Evolutionary conservation across 768 basidiomycete species (phyloP), one percentile per base, ranked within the genome.

Genomic region (Leccinum uliginosum): DNA sequence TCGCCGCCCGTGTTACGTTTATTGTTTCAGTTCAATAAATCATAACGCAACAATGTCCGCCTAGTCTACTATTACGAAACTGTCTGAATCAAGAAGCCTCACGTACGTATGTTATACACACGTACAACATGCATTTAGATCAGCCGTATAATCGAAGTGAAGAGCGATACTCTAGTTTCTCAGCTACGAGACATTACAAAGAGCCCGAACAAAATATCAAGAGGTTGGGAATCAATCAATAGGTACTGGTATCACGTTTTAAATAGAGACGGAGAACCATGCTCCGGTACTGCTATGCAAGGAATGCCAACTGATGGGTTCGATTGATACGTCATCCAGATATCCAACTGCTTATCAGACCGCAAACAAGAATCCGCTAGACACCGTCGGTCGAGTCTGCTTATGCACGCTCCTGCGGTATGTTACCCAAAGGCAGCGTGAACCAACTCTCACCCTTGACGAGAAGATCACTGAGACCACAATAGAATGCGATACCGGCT

Each of bases 401-500:
- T 61, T 61, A 49, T 12, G 10, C 43, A 1, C 46, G 50, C 19
- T 15, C 54, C 43, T 64, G 60, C 44, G 40, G 47, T 38, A 71
- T 65, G 0, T 0, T 4, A 11, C 79, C 79, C 53, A 78, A 40
- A 0, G 79, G 79, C 19, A 81, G 71, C 0, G 60, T 62, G 62
- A 80, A 75, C 71, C 67, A 78, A 43, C 69, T 65, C 59, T 75
- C 75, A 1, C 65, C 69, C 40, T 65, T 65, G 21, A 72, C 69
- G 17, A 80, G 73, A 12, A 81, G 60, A 52, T 79, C 73, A 2
- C 75, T 72, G 14, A 76, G 68, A 55, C 75, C 80, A 47, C 68
- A 64, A 55, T 81, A 81, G 71, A 75, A 81, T 11, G 80, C 80
- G 53, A 81, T 63, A 57, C 71, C 61, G 3, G 80, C 80, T 11